Conservation (phyloP, 139 green algal species). For the Micractinium conductrix region DNA sequence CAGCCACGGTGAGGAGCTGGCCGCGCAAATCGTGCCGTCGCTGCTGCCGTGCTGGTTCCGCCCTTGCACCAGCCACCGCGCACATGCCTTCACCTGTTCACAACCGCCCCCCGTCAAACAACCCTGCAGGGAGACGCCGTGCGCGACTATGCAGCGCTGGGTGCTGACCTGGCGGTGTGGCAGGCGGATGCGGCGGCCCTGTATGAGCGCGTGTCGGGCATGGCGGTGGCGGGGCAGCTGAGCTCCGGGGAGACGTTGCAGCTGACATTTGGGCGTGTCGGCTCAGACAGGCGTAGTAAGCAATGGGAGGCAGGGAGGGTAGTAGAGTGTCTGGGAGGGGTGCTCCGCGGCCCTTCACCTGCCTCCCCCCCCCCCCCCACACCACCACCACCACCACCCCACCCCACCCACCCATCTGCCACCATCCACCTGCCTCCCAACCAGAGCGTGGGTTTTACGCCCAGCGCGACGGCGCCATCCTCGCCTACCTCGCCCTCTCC, state of each 20-base stretch:
- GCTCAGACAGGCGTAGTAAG: background rate
- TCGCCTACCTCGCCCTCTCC: slow-evolving; percentile 15
- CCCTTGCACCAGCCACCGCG: background rate
- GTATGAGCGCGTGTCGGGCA: background rate
- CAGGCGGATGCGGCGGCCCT: background rate
- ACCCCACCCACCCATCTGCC: no score
- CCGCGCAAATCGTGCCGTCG: no score
- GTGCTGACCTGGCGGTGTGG: background rate
- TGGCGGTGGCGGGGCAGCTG: slow-evolving; percentile 16
- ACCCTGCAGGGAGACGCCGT: background rate
- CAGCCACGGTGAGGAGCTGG: background rate
- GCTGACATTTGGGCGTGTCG: background rate
- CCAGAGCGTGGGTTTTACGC: background rate
- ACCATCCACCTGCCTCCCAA: background rate
- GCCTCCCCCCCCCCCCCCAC: no score
- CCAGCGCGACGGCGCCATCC: background rate
- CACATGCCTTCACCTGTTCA: background rate
- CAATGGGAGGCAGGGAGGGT: no score
- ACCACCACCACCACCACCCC: no score
- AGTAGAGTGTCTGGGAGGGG: no score
- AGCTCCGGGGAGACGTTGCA: background rate
- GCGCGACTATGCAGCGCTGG: background rate
- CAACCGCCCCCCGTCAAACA: background rate
- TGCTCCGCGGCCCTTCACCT: no score
- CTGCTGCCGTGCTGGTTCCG: no score